phyloP scores from a whole-genome alignment of 306 rosid genomes.

The Glycine tomentella region DNA sequence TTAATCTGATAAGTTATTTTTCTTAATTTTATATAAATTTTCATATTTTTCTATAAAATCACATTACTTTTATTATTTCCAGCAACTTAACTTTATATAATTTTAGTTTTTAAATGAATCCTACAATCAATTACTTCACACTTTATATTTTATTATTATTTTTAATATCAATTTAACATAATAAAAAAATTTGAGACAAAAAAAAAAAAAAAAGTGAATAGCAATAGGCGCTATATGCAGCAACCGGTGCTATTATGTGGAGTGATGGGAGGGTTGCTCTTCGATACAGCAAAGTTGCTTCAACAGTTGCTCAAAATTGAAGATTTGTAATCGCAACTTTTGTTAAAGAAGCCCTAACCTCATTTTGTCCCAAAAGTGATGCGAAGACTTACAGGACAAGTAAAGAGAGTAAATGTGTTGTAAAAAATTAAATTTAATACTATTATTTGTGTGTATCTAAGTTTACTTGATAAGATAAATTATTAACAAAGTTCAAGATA shows the following conservation, averaged over 20 bases:
- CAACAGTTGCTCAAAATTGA: background rate
- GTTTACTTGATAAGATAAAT: too few species aligned
- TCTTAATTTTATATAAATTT: too few species aligned
- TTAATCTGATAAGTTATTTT: too few species aligned
- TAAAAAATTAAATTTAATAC: background rate
- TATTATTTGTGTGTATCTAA: too few species aligned
- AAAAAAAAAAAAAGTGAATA: background rate
- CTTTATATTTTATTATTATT: too few species aligned
- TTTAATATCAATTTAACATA: too few species aligned
- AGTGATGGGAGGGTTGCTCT: background rate
- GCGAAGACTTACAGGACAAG: background rate
- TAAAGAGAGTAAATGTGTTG: background rate
- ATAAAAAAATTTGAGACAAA: background rate
- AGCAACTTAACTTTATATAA: too few species aligned
- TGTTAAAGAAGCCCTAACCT: background rate
- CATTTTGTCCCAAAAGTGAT: background rate
- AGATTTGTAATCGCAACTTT: background rate
- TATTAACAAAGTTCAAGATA: too few species aligned
- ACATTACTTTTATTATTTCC: too few species aligned
- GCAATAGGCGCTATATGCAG: background rate
- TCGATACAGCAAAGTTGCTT: background rate
- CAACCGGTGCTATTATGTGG: background rate
- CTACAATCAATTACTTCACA: too few species aligned
- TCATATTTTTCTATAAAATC: too few species aligned
- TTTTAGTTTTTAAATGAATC: too few species aligned